A percentile compares a stretch with the other conserved stretches of the same genome.
phyloP scores from a whole-genome alignment of 2,329 filamentous ascomycete genomes.

The Aaosphaeria pasadenensis region DNA sequence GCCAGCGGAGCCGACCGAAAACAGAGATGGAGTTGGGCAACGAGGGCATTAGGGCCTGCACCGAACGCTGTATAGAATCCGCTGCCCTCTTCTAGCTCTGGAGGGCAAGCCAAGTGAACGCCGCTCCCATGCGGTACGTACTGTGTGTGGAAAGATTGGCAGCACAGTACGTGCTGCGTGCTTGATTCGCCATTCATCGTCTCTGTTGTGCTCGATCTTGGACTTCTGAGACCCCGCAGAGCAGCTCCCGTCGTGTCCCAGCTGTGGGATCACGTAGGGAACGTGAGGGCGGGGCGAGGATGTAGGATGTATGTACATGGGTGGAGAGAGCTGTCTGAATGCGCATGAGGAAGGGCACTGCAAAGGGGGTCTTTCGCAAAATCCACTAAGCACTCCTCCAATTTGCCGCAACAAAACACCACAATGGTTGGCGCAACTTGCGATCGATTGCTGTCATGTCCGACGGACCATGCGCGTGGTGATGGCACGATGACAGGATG shows the following conservation, averaged over 20 bases:
- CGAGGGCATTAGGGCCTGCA: slow-evolving; percentile 25
- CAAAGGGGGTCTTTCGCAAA: no score
- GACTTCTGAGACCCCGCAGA: no score
- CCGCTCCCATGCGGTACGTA: neutral
- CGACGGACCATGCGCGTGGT: slow-evolving; percentile 1
- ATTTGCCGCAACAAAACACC: neutral
- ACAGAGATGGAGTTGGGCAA: slow-evolving; percentile 2
- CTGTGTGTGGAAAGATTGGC: neutral
- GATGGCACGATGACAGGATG: slow-evolving; percentile 9
- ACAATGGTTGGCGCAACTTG: no score
- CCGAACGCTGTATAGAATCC: slow-evolving; percentile 33
- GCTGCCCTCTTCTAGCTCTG: slow-evolving; percentile 20
- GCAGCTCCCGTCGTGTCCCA: no score
- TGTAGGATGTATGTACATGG: no score
- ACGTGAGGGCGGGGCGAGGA: no score
- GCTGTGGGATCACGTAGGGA: no score
- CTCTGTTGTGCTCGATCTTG: no score
- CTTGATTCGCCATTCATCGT: no score
- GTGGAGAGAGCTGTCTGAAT: no score
- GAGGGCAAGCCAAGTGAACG: neutral
- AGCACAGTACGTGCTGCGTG: no score
- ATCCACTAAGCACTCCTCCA: neutral
- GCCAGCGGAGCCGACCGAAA: slow-evolving; percentile 33
- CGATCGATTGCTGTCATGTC: neutral
- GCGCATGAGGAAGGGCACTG: no score